phyloP scores from a whole-genome alignment of 2,329 filamentous ascomycete genomes.

The Sphaerulina musiva region DNA sequence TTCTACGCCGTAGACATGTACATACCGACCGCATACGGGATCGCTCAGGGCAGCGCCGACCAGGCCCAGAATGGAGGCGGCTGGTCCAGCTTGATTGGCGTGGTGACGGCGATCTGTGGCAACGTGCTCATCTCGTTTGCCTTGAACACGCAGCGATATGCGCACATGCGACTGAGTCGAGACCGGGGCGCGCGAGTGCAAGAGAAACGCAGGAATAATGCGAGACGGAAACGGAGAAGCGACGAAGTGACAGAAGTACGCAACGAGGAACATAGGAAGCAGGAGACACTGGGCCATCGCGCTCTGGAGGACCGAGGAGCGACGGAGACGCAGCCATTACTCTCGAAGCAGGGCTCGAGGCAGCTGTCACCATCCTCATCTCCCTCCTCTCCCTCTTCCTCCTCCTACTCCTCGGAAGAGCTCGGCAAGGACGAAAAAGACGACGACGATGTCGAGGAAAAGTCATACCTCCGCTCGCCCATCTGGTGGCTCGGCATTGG shows the following conservation, averaged over 20 bases:
- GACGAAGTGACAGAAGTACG: conserved; percentile 33
- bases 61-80: conserved; percentile 28
- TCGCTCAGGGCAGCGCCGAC: conserved; percentile 1
- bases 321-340: conserved; percentile 49
- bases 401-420: conserved; percentile 36
- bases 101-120: conserved; percentile 83
- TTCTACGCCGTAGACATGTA: not conserved
- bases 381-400: conserved; percentile 30
- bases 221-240: conserved; percentile 38
- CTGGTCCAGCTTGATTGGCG: conserved; percentile 94
- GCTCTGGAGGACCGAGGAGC: conserved; percentile 34
- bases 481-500: conserved; percentile 97
- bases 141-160: conserved; percentile 92
- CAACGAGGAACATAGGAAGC: conserved; percentile 19
- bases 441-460: conserved; percentile 43
- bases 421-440: conserved; percentile 36
- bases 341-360: conserved; percentile 44
- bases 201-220: conserved; percentile 32
- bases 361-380: conserved; percentile 33
- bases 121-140: conserved; percentile 93
- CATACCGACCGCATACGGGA: not conserved
- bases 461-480: conserved; percentile 78
- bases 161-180: conserved; percentile 75
- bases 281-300: conserved; percentile 16
- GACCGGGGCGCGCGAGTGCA: conserved; percentile 50